These are phyloP conservation scores for Ormosia emarginata DNA, from an alignment of 306 rosid genomes.

Conservation along the genomic window DNA sequence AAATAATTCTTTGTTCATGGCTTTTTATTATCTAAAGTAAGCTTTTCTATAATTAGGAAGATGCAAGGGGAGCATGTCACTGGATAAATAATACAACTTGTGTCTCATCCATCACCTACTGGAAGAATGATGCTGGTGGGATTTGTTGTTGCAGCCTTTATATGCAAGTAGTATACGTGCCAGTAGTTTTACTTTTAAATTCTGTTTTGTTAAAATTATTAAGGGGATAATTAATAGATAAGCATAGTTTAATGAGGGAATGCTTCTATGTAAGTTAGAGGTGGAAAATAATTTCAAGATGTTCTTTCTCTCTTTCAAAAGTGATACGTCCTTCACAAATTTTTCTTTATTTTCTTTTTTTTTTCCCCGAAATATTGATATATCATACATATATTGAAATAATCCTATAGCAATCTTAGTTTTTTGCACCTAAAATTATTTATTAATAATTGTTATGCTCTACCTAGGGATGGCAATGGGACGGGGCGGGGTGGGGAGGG, in stretches of 20 bases:
- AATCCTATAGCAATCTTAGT: too few species aligned
- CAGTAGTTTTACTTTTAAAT: neutral
- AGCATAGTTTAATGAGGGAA: neutral
- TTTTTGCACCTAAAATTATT: too few species aligned
- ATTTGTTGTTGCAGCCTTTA: neutral
- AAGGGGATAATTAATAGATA: neutral
- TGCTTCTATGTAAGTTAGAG: too few species aligned
- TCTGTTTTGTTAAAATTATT: neutral
- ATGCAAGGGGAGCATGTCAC: constrained; percentile 1
- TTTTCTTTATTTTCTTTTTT: too few species aligned
- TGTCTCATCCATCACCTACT: neutral
- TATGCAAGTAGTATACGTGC: neutral
- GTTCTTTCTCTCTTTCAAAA: too few species aligned
- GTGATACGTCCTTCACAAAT: too few species aligned
- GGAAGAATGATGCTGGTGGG: constrained; percentile 1
- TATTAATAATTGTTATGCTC: too few species aligned
- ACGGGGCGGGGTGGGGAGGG: too few species aligned
- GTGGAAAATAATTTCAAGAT: too few species aligned
- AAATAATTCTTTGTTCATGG: neutral
- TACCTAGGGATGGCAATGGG: too few species aligned
- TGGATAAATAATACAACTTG: constrained; percentile 3
- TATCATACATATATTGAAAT: too few species aligned
- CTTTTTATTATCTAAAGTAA: neutral
- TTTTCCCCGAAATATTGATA: too few species aligned
- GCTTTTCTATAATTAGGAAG: neutral